Evolutionary conservation across 345 rosid species (phyloP).

Genomic region (Citrus medica): DNA sequence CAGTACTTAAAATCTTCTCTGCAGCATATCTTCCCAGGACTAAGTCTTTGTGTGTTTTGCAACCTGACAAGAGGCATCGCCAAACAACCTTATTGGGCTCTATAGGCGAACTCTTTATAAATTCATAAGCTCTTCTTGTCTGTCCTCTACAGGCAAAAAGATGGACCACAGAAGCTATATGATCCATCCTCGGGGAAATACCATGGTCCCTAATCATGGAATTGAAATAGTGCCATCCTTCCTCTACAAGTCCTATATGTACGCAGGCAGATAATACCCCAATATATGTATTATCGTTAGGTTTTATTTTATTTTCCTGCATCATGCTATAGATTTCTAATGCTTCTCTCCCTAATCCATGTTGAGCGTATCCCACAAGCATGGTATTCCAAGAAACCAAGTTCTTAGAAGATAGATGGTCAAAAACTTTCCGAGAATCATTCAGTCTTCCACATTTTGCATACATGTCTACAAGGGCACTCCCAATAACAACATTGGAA

Average conservation of each 20-base stretch:
- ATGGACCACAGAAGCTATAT: conserved; percentile 29
- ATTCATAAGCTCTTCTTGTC: conserved; percentile 27
- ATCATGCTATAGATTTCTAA: conserved; percentile 25
- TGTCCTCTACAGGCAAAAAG: conserved; percentile 33
- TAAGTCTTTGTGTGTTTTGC: conserved; percentile 25
- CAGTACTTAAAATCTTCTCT: conserved; percentile 31
- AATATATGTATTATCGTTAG: conserved; percentile 29
- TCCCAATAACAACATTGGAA: conserved; percentile 28
- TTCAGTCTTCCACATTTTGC: conserved; percentile 31
- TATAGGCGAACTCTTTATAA: conserved; percentile 20
- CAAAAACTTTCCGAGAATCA: conserved; percentile 33
- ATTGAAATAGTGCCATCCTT: conserved; percentile 26
- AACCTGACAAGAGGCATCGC: conserved; percentile 36
- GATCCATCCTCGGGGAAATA: conserved; percentile 29
- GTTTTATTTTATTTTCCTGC: conserved; percentile 22
- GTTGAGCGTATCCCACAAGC: conserved; percentile 33
- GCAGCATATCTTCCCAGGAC: conserved; percentile 30
- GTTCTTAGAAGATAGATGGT: conserved; percentile 20
- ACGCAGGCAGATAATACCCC: conserved; percentile 33
- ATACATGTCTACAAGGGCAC: conserved; percentile 35
- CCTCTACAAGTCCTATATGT: conserved; percentile 28
- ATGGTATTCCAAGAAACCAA: conserved; percentile 37
- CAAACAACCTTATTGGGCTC: conserved; percentile 31
- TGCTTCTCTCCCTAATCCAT: conserved; percentile 29
- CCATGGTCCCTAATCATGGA: conserved; percentile 28